Base-by-base conservation (phyloP, 2,329 filamentous ascomycete genomes). In the Myriosclerotinia scirpicola region DNA sequence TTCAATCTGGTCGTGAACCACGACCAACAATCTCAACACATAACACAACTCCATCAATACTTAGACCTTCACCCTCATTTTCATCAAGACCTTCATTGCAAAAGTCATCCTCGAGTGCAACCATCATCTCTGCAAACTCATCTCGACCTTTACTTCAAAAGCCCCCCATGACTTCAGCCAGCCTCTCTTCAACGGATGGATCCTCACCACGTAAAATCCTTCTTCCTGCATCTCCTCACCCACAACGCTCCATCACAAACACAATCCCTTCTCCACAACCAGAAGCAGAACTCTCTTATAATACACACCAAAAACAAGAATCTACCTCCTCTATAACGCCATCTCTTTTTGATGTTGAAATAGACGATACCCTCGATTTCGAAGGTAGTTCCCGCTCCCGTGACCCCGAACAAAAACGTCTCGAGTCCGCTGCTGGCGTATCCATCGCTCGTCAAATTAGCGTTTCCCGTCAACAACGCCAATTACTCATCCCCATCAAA, bases 381-480 rank as follows among this genome's bases (percentile, higher is more conserved):
- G 20, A 30, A 7, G 2, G 8, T n/a, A 5, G 4, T 17, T 17
- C 55, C 12, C 44, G 12, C 30, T 50, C 30, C 15, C 53, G 30
- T 3, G 53, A 61, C 22, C 9, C 58, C n/a, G 53, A 68, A 22
- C 79, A 82, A 70, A 75, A 76, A 30, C 80, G 78, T 8, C 76
- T 84, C 17, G 82, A 83, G 69, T 81, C 81, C 54, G 85, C 87
- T 1, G 86, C 88, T 5, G 84, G 89, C 75, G 81, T 88, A 55
- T 89, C 87, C 1, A 90, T 90, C 71, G 87, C 87, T 0, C 81
- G 88, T 1, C 87, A 90, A 75, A 89, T 90, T 70, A 88, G 85
- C 70, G 80, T 90, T 36, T 88, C 86, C 15, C 79, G 83, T 15
- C 82, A 87, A 76, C 88, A 90, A 75, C 80, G 84, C 22, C 82